These are phyloP conservation scores for Hygrophoropsis aurantiaca DNA, from an alignment of 768 basidiomycete species.

Conservation along the genomic window DNA sequence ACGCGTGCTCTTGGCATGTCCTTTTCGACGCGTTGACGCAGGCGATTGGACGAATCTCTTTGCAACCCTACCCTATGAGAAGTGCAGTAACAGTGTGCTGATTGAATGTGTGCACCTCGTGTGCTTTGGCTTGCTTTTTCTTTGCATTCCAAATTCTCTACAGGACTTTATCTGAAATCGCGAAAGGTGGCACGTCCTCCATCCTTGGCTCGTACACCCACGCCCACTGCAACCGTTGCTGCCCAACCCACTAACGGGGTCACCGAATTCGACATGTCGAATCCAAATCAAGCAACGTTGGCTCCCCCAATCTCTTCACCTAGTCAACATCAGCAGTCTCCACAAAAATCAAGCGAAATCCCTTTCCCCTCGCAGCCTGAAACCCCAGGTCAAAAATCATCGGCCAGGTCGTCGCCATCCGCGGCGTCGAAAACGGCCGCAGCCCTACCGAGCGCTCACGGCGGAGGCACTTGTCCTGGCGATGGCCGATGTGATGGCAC, in stretches of 20 bases:
- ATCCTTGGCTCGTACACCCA: slow-evolving; percentile 47
- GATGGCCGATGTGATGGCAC: slow-evolving; percentile 98
- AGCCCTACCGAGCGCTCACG: slow-evolving; percentile 30
- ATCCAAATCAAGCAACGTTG: slow-evolving; percentile 34
- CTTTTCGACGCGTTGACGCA: slow-evolving; percentile 31
- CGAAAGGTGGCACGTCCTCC: slow-evolving; percentile 74
- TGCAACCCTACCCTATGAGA: slow-evolving; percentile 32
- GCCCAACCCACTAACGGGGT: slow-evolving; percentile 33
- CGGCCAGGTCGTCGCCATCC: slow-evolving; percentile 23
- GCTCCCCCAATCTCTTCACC: slow-evolving; percentile 25
- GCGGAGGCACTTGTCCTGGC: slow-evolving; percentile 88
- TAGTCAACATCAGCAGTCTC: slow-evolving; percentile 28
- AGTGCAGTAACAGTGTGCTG: slow-evolving; percentile 36
- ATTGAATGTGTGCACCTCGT: slow-evolving; percentile 41
- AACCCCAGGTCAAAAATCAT: slow-evolving; percentile 22
- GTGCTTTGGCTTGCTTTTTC: slow-evolving; percentile 29
- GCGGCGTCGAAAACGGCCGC: slow-evolving; percentile 26
- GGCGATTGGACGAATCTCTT: slow-evolving; percentile 31
- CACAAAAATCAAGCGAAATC: slow-evolving; percentile 27
- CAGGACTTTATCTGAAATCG: slow-evolving; percentile 86
- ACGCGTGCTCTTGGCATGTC: slow-evolving; percentile 36
- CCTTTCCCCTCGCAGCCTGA: slow-evolving; percentile 27
- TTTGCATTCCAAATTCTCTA: slow-evolving; percentile 26
- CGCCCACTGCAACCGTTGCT: slow-evolving; percentile 34
- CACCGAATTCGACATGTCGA: slow-evolving; percentile 34